Conservation (phyloP, 148 eudicot genomes). For the Suaeda aralocaspica region DNA sequence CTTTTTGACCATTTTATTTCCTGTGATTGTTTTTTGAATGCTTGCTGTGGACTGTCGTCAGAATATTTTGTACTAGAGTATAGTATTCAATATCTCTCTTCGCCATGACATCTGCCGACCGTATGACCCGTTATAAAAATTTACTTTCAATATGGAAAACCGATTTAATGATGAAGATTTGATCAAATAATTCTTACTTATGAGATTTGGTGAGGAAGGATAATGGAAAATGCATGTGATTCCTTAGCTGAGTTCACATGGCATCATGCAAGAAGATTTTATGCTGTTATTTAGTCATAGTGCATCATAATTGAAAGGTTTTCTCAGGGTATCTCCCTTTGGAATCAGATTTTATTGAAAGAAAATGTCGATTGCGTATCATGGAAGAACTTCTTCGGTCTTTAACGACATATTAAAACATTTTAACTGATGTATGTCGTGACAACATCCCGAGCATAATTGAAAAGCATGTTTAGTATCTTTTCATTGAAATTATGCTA, state of each 20-base stretch:
- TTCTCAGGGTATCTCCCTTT: neutral
- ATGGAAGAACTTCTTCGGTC: conserved; percentile 2
- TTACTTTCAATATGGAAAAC: neutral
- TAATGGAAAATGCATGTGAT: conserved; percentile 35
- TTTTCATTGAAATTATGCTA: conserved; percentile 17
- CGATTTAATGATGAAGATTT: conserved; percentile 21
- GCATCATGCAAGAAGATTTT: conserved; percentile 36
- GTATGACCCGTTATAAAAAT: neutral
- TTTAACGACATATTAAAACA: conserved; percentile 15
- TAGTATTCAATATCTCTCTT: conserved; percentile 25
- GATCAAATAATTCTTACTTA: conserved; percentile 26
- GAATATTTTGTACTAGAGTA: conserved; percentile 12
- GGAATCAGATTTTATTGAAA: conserved; percentile 13
- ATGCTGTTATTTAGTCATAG: conserved; percentile 25
- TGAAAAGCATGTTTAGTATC: conserved; percentile 5
- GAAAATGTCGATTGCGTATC: conserved; percentile 1
- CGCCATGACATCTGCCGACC: conserved; percentile 18
- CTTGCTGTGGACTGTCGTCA: conserved; percentile 20
- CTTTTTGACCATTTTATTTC: conserved; percentile 26
- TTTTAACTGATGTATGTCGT: conserved; percentile 13
- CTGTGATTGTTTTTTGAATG: conserved; percentile 25
- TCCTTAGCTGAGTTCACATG: conserved; percentile 44
- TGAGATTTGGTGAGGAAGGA: conserved; percentile 25
- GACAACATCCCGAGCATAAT: conserved; percentile 7
- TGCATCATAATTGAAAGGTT: conserved; percentile 14